A percentile compares a stretch with the other conserved stretches of the same genome.
These are phyloP conservation scores for Flaveria linearis DNA, from an alignment of 129 eudicot genomes.

Conservation along the genomic window DNA sequence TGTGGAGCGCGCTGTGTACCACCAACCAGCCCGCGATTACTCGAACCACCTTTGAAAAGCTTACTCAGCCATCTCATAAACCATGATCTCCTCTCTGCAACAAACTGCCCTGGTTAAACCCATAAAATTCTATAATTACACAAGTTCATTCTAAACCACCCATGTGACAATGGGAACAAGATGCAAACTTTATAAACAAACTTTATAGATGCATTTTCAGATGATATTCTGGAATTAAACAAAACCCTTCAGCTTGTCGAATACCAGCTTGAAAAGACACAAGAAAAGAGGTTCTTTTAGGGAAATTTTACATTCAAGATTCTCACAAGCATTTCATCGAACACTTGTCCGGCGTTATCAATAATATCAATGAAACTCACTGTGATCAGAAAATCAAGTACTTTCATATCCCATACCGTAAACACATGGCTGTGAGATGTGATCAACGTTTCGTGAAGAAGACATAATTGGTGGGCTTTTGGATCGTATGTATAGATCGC, in stretches of 20 bases:
- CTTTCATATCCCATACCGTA: constrained; percentile 47
- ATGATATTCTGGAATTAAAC: background rate
- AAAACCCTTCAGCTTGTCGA: background rate
- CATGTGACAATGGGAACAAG: background rate
- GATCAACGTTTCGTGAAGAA: constrained; percentile 59
- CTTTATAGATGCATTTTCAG: constrained; percentile 4
- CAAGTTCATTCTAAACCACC: background rate
- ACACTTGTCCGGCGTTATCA: constrained; percentile 16
- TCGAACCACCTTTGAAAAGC: constrained; percentile 59
- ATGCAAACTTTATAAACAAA: background rate
- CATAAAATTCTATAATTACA: constrained; percentile 19
- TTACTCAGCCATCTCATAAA: constrained; percentile 92
- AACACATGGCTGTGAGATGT: constrained; percentile 66
- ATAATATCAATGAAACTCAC: background rate
- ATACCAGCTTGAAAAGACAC: background rate
- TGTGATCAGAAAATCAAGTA: background rate
- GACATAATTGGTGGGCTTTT: constrained; percentile 53
- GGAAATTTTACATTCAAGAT: constrained; percentile 1
- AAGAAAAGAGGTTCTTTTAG: background rate
- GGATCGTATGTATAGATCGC: constrained; percentile 48
- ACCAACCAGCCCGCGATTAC: constrained; percentile 31
- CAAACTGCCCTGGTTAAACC: constrained; percentile 53
- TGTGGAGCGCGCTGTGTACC: constrained; percentile 57
- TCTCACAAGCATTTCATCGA: constrained; percentile 28
- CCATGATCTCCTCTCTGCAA: constrained; percentile 77